Evolutionary conservation across 257 asterid species (phyloP).

Genomic region (Pogostemon cablin): DNA sequence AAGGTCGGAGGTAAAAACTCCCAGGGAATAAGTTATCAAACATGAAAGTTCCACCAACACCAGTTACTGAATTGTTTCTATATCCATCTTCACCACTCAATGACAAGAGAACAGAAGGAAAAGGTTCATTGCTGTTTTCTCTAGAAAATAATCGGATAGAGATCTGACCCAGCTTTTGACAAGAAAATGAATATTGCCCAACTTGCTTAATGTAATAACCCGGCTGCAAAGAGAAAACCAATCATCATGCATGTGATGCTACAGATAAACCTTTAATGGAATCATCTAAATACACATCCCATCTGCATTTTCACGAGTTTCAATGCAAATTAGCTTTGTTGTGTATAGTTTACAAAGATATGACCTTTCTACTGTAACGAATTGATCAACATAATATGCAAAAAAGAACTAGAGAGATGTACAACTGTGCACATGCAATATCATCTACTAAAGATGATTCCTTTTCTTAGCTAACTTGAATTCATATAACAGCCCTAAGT

Average conservation of each 20-base stretch:
- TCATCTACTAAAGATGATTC: constrained; percentile 2
- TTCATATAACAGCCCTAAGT: not conserved
- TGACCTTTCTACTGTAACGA: constrained; percentile 9
- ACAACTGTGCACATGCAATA: constrained; percentile 9
- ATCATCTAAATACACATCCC: constrained; percentile 1
- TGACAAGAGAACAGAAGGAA: constrained; percentile 87
- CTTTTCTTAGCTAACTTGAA: constrained; percentile 1
- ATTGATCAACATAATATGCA: constrained; percentile 16
- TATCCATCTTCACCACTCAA: constrained; percentile 99
- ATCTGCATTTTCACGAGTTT: constrained; percentile 22
- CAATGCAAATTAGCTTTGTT: not conserved
- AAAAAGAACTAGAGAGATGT: not conserved
- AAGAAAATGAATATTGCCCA: constrained; percentile 75
- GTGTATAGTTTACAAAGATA: not conserved
- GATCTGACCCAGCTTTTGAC: constrained; percentile 89
- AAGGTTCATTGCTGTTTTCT: constrained; percentile 68
- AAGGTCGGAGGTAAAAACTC: constrained; percentile 94
- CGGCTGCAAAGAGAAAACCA: constrained; percentile 58
- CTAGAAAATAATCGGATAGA: constrained; percentile 65
- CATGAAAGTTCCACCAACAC: constrained; percentile 72
- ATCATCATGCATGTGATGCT: constrained; percentile 26
- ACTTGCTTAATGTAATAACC: constrained; percentile 82
- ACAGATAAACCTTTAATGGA: constrained; percentile 4
- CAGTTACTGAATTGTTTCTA: constrained; percentile 87
- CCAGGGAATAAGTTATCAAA: constrained; percentile 89